Evolutionary conservation across 768 basidiomycete genomes (phyloP), one percentile per base, ranked within the genome.

Genomic region (Russula compacta): DNA sequence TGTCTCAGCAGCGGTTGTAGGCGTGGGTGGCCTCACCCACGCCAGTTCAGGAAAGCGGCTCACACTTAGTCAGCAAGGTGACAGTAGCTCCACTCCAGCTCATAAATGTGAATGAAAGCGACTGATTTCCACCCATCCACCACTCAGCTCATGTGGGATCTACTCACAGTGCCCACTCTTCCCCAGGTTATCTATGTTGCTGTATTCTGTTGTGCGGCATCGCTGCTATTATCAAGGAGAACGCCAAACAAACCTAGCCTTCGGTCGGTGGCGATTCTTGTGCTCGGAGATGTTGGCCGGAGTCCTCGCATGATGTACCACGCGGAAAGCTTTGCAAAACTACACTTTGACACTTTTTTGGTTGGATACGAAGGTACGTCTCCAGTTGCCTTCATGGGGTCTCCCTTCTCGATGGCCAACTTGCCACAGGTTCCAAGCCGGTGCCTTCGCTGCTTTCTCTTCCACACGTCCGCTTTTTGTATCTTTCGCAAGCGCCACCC

Each of bases 261-360:
- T 33, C 85, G 87, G 17, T 84, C 91, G 3, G 89, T 91, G n/a
- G 89, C 85, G 4, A 83, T 98, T 57, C 75, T 98, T 51, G 97
- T 99, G 14, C 79, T 99, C 10, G 97, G 97, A 10, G 97, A 99
- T 75, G 84, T 99, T 51, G 97, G 95, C 1, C 81, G 97, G 59
- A 93, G 90, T 70, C 97, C 97, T 11, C 80, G 97, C 56, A 98
- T 98, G 92, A 95, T 98, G 92, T 98, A 98, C 71, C 97, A 99
- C 68, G 88, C 95, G 0, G 84, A 95, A 71, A 94, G 90, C 69
- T 90, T 99, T 70, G 87, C 91, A 42, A 81, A 85, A 59, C 80
- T 84, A 56, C 83, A 79, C 6, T 97, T 91, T 71, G 74, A 81
- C 60, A 92, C 92, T 2, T 82, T 83, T 67, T 69, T 99, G 17